These are phyloP conservation scores for Aspergillus cejpii DNA, from an alignment of 2,329 filamentous ascomycete species.

Conservation along the genomic window DNA sequence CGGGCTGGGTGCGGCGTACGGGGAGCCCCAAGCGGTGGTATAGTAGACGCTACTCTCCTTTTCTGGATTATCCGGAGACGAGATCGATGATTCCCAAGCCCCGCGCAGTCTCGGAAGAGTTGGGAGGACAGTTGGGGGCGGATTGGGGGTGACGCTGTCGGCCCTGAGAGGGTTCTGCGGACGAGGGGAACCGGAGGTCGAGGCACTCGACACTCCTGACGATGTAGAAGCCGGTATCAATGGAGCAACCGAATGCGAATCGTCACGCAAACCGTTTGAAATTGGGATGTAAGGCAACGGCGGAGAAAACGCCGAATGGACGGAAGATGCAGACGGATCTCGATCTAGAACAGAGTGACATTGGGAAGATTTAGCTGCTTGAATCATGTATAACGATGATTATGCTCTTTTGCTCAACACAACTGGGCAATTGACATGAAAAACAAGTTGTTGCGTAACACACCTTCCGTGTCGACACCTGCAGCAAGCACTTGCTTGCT, in stretches of 20 bases:
- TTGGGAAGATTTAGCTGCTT: constrained; percentile 9
- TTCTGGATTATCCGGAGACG: constrained; percentile 38
- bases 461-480: constrained; percentile 44
- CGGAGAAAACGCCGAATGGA: constrained; percentile 34
- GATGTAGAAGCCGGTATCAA: constrained; percentile 31
- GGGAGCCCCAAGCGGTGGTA: constrained; percentile 87
- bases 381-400: background rate
- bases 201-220: constrained; percentile 34
- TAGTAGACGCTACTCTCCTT: constrained; percentile 50
- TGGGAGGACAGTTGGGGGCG: constrained; percentile 24
- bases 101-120: constrained; percentile 29
- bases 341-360: constrained; percentile 27
- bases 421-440: constrained; percentile 8
- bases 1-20: constrained; percentile 62
- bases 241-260: constrained; percentile 27
- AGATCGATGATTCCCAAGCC: constrained; percentile 32
- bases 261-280: constrained; percentile 25
- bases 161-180: constrained; percentile 23
- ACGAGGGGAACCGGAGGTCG: constrained; percentile 32
- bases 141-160: constrained; percentile 24
- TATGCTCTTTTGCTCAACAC: background rate
- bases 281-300: constrained; percentile 25
- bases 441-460: background rate
- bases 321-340: constrained; percentile 34
- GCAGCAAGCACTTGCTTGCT: constrained; percentile 46